phyloP scores from a whole-genome alignment of 2,329 filamentous ascomycete species.

The Paraphaeosphaeria sporulosa region DNA sequence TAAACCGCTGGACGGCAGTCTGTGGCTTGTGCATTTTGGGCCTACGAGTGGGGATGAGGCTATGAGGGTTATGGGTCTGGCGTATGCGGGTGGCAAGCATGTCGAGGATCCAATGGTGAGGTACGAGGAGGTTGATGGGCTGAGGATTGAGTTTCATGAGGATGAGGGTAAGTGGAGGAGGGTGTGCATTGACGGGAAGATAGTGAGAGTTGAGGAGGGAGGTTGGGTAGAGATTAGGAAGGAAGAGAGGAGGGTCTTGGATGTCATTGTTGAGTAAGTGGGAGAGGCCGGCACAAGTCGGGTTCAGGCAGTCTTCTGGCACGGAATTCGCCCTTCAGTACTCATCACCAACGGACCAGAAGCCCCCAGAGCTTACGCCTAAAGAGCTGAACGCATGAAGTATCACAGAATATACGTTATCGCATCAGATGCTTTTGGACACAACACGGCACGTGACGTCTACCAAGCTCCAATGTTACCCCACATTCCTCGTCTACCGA shows the following conservation, averaged over 20 bases:
- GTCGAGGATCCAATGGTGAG: conserved; percentile 64
- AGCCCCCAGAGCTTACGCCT: not conserved
- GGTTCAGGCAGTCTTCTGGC: too few species aligned
- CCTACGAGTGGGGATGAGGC: conserved; percentile 69
- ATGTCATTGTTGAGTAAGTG: conserved; percentile 34
- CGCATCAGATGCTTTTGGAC: not conserved
- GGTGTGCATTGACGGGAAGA: conserved; percentile 91
- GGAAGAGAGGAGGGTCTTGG: conserved; percentile 52
- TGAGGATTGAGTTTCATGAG: conserved; percentile 73
- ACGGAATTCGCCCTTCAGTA: too few species aligned
- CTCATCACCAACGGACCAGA: not conserved
- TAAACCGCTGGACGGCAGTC: conserved; percentile 71
- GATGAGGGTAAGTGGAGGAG: conserved; percentile 78
- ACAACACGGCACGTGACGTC: conserved; percentile 5
- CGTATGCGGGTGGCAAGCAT: conserved; percentile 66
- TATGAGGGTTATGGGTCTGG: conserved; percentile 77
- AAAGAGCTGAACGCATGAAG: not conserved
- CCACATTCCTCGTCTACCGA: conserved; percentile 9
- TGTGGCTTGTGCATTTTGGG: conserved; percentile 80
- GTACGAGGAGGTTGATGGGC: conserved; percentile 74
- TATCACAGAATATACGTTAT: not conserved
- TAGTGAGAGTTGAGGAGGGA: conserved; percentile 73
- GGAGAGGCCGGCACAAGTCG: too few species aligned
- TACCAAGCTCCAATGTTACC: not conserved
- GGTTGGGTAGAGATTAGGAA: conserved; percentile 74